phyloP scores from a whole-genome alignment of 1,139 yeast genomes.

The Suhomyces maxii region DNA sequence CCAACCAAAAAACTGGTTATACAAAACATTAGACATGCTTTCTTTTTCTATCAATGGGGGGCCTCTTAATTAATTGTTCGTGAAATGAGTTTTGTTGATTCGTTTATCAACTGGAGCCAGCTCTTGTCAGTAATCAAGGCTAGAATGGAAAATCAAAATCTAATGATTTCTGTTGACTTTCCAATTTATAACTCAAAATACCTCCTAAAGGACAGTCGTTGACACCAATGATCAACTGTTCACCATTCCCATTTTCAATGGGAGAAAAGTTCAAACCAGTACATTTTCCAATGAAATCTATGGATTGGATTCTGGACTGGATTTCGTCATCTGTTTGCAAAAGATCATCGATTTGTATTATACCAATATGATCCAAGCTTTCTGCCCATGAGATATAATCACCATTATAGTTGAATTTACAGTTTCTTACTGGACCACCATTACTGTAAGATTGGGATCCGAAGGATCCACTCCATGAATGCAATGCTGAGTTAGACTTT shows the following conservation, averaged over 20 bases:
- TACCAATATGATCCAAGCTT: conserved; percentile 58
- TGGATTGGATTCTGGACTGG: conserved; percentile 42
- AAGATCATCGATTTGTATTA: conserved; percentile 40
- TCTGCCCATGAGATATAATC: conserved; percentile 57
- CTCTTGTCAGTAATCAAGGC: neutral
- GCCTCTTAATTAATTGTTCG: too few species aligned
- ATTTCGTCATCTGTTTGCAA: conserved; percentile 14
- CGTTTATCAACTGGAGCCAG: neutral
- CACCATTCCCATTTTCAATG: conserved; percentile 46
- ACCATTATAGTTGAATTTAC: conserved; percentile 50
- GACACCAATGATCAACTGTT: conserved; percentile 52
- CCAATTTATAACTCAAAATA: conserved; percentile 47
- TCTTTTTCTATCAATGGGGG: too few species aligned
- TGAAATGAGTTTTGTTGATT: too few species aligned
- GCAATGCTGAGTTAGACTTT: conserved; percentile 25
- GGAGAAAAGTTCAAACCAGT: conserved; percentile 55
- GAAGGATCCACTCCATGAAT: conserved; percentile 39
- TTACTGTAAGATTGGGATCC: conserved; percentile 22
- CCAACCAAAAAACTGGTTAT: too few species aligned
- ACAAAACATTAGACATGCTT: too few species aligned
- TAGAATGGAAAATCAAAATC: conserved; percentile 39
- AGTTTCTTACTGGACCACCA: conserved; percentile 55
- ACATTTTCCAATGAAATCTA: conserved; percentile 59
- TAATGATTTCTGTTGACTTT: conserved; percentile 34
- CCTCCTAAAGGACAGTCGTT: conserved; percentile 62